Evolutionary conservation across 2,329 filamentous ascomycete species (phyloP).

Genomic region (Calonectria hawksworthii): DNA sequence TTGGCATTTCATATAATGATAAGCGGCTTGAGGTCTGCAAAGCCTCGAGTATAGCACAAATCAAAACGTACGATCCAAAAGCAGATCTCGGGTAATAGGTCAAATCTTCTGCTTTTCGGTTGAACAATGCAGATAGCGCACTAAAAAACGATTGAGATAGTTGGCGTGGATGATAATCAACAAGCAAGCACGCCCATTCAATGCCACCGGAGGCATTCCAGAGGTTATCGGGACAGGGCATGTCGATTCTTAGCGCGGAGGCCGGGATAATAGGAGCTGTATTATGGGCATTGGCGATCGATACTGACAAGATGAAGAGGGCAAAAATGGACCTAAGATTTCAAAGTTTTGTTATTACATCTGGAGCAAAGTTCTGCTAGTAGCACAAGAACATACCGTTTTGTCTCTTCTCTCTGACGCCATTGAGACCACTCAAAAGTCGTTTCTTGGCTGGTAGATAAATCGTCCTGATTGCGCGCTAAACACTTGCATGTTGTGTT

Average conservation of each 20-base stretch:
- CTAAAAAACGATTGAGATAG: neutral
- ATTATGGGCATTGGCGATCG: neutral
- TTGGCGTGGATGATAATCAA: neutral
- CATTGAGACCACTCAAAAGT: neutral
- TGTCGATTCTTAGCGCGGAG: neutral
- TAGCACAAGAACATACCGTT: neutral
- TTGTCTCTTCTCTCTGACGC: neutral
- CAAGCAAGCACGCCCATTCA: neutral
- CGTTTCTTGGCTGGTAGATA: neutral
- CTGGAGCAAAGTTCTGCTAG: no score
- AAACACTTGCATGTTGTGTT: neutral
- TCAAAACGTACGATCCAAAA: neutral
- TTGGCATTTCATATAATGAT: neutral
- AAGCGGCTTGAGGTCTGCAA: neutral
- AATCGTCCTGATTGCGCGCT: neutral
- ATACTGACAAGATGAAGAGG: neutral
- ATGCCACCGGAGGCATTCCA: neutral
- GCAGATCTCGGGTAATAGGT: neutral
- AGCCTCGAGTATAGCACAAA: neutral
- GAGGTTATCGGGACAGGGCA: neutral
- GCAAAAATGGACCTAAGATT: neutral
- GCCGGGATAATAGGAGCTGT: neutral
- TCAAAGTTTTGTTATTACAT: neutral
- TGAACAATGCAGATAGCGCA: neutral
- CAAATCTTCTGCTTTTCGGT: neutral